Evolutionary conservation across 2,329 filamentous ascomycete genomes (phyloP).

Genomic region (Clonostachys byssicola): DNA sequence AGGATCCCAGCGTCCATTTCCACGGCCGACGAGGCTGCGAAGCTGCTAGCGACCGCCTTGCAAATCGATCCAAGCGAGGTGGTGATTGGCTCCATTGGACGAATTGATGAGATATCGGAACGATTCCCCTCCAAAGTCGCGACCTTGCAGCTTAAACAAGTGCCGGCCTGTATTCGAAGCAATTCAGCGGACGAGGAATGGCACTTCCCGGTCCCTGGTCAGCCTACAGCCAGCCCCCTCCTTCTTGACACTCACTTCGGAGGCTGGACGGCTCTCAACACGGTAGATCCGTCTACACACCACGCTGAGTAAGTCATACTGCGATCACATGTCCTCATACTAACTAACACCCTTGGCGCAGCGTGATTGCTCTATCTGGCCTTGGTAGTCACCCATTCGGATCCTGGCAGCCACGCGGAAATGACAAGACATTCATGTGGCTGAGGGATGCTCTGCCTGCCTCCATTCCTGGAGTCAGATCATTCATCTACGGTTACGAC

Average conservation of each 20-base stretch:
- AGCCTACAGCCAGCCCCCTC: not conserved
- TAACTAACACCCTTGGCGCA: not conserved
- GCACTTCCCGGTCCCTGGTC: not conserved
- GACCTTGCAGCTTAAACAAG: too few species aligned
- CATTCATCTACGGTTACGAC: not conserved
- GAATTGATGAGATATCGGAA: too few species aligned
- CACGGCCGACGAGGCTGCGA: too few species aligned
- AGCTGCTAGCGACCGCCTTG: too few species aligned
- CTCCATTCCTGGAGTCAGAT: not conserved
- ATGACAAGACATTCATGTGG: not conserved
- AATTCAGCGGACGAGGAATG: not conserved
- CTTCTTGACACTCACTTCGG: not conserved
- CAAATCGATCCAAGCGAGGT: too few species aligned
- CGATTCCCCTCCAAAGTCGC: too few species aligned
- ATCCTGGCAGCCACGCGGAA: not conserved
- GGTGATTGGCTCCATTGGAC: too few species aligned
- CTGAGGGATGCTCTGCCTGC: not conserved
- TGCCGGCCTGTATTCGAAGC: too few species aligned
- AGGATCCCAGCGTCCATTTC: too few species aligned
- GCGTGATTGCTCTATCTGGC: not conserved
- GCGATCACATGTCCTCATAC: not conserved
- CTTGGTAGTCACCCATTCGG: not conserved
- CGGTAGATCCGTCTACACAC: not conserved
- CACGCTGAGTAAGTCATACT: not conserved
- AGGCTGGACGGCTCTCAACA: not conserved